These are phyloP conservation scores for barley (Hordeum vulgare) DNA, from an alignment of 176 grass and related monocot genomes.

Conservation along the genomic window MorexV3_pseudomolecules_assembly NC_058521.1:178316312-178316811, in stretches of 20 bases:
- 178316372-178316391: constrained; percentile 53
- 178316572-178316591: constrained; percentile 33
- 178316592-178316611: background rate
- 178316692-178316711: background rate
- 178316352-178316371: constrained; percentile 52
- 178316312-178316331: constrained; percentile 50
- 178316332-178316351: constrained; percentile 49
- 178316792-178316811: background rate
- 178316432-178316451: background rate
- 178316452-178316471: background rate
- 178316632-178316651: background rate
- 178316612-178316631: background rate
- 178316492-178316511: background rate
- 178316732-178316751: background rate
- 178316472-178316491: constrained; percentile 80
- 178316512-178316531: background rate
- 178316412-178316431: constrained; percentile 14
- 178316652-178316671: background rate
- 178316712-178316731: background rate
- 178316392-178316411: constrained; percentile 12
- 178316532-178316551: background rate
- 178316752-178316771: background rate
- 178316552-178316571: constrained; percentile 19
- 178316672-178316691: background rate
- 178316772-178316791: background rate